Evolutionary conservation across 2,329 filamentous ascomycete species (phyloP).

Genomic region (Pseudocercospora cruenta): DNA sequence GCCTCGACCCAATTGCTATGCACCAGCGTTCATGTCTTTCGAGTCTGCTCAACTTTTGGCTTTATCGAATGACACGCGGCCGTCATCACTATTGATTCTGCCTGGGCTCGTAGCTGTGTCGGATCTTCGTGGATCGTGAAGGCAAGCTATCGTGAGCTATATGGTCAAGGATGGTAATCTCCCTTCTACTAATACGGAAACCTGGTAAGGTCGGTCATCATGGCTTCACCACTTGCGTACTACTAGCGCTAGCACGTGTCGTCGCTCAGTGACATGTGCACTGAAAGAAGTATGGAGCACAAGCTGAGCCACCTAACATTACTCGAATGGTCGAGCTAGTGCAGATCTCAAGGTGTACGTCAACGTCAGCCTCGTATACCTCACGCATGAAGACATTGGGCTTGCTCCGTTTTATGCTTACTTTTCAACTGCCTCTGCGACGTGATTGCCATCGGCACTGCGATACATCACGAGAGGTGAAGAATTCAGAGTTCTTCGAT

Average conservation of each 20-base stretch:
- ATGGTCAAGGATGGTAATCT: neutral
- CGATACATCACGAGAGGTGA: neutral
- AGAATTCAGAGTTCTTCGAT: neutral
- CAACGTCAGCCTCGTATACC: constrained; percentile 1
- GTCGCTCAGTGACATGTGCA: neutral
- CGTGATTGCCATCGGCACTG: neutral
- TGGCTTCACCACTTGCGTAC: neutral
- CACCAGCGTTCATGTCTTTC: neutral
- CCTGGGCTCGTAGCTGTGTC: neutral
- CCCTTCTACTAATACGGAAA: neutral
- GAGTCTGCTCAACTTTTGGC: neutral
- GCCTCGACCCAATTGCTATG: neutral
- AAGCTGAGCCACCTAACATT: neutral
- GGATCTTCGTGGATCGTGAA: neutral
- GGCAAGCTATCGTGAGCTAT: neutral
- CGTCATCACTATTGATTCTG: neutral
- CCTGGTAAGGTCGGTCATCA: neutral
- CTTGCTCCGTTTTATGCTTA: neutral
- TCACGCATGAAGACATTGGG: neutral
- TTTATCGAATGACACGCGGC: neutral
- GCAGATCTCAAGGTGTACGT: neutral
- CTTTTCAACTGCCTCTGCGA: neutral
- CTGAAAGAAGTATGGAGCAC: neutral
- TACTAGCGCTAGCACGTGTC: neutral
- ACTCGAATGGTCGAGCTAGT: neutral